Conservation (phyloP, 1,284 basidiomycete species). For the Malassezia equina region DNA sequence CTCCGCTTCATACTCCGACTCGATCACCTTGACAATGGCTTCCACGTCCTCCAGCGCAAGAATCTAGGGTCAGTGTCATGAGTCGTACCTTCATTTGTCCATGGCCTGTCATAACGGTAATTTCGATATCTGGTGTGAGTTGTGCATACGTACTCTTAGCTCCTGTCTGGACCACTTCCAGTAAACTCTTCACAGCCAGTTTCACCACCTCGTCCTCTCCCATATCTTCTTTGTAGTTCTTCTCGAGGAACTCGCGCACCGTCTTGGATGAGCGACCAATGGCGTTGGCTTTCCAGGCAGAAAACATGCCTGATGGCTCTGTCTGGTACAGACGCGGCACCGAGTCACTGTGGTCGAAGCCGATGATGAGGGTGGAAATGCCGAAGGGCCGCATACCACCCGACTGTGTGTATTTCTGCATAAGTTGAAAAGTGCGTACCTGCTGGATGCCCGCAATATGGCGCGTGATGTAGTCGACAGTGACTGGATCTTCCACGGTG, state of each 20-base stretch:
- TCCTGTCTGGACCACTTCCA: slow-evolving; percentile 97
- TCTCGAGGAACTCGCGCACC: slow-evolving; percentile 95
- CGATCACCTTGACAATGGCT: slow-evolving; percentile 42
- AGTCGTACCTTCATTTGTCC: slow-evolving; percentile 29
- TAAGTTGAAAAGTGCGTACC: slow-evolving; percentile 51
- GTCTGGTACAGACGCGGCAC: slow-evolving; percentile 87
- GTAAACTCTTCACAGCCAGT: slow-evolving; percentile 83
- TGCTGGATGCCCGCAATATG: slow-evolving; percentile 97
- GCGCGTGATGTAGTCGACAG: slow-evolving; percentile 95
- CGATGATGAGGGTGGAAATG: slow-evolving; percentile 90
- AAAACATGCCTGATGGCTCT: slow-evolving; percentile 90
- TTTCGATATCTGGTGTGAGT: slow-evolving; percentile 35
- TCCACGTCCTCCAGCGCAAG: slow-evolving; percentile 43
- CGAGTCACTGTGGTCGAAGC: slow-evolving; percentile 87
- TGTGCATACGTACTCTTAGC: slow-evolving; percentile 62
- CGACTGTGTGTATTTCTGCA: slow-evolving; percentile 75
- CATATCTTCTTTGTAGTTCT: slow-evolving; percentile 90
- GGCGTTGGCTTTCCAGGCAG: slow-evolving; percentile 98
- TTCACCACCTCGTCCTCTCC: slow-evolving; percentile 82
- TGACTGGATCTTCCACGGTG: slow-evolving; percentile 95
- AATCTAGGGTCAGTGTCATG: slow-evolving; percentile 16
- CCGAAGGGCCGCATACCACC: slow-evolving; percentile 97
- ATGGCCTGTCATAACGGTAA: slow-evolving; percentile 41
- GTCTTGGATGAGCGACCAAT: slow-evolving; percentile 97
- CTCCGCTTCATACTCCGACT: slow-evolving; percentile 43